Conservation (phyloP, 2,329 filamentous ascomycete species). For the Fusarium haematococcum region DNA sequence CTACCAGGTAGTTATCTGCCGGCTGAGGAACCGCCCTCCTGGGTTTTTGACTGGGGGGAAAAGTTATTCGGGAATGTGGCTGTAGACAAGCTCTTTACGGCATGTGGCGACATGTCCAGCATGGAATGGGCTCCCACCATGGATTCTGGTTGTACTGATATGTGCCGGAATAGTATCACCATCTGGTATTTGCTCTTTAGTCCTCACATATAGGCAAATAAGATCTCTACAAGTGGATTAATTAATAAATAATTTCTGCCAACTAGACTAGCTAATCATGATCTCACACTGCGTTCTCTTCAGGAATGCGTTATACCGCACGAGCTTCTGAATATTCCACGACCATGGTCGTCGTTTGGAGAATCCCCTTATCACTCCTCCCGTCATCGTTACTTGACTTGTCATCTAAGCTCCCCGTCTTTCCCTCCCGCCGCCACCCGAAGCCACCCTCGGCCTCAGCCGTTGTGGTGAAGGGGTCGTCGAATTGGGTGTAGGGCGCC, state of each 20-base stretch:
- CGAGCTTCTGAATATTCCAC: neutral
- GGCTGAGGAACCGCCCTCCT: neutral
- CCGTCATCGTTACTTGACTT: neutral
- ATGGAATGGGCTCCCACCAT: neutral
- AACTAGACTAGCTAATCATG: neutral
- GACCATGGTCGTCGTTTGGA: neutral
- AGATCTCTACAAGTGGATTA: neutral
- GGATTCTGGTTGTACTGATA: neutral
- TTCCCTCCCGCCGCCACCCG: neutral
- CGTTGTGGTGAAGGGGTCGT: neutral
- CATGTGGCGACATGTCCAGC: neutral
- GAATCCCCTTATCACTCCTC: neutral
- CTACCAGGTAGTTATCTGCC: neutral
- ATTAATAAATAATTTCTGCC: neutral
- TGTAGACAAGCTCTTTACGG: neutral
- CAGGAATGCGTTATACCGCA: neutral
- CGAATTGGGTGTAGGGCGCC: neutral
- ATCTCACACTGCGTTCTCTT: neutral
- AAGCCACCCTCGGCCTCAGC: neutral
- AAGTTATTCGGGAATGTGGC: neutral
- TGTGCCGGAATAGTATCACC: neutral
- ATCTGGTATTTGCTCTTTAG: neutral
- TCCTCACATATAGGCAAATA: neutral
- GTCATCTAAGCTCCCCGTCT: neutral
- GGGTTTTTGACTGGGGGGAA: neutral